Evolutionary conservation across 352 stramenopile species (phyloP).

Genomic region (Phytophthora palmivora): DNA sequence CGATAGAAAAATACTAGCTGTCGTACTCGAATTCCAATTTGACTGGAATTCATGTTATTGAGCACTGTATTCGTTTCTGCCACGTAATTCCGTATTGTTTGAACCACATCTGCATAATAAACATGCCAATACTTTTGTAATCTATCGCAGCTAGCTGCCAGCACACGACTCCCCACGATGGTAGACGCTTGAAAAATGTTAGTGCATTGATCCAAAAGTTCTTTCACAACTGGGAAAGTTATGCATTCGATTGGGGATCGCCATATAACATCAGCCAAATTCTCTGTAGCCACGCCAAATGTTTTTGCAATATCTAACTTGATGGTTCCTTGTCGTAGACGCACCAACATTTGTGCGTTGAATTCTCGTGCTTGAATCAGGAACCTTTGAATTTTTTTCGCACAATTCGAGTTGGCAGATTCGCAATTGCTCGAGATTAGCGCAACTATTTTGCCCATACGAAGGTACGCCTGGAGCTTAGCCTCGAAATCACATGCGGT

Average conservation of each 20-base stretch:
- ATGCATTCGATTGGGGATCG: not conserved
- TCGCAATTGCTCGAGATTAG: not conserved
- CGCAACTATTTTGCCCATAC: not conserved
- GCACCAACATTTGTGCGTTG: not conserved
- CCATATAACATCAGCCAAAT: slow-evolving; percentile 1
- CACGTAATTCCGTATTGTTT: not conserved
- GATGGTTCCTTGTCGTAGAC: not conserved
- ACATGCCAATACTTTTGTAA: not conserved
- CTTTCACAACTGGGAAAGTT: not conserved
- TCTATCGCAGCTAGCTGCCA: not conserved
- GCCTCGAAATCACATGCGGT: not conserved
- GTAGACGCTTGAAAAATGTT: not conserved
- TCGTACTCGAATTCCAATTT: not conserved
- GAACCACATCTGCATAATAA: not conserved
- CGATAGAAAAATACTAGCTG: slow-evolving; percentile 6
- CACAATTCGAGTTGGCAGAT: not conserved
- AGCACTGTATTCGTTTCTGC: not conserved
- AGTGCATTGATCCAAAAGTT: not conserved
- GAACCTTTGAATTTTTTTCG: not conserved
- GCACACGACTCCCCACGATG: not conserved
- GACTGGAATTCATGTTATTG: not conserved
- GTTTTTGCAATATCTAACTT: not conserved
- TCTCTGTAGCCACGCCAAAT: not conserved
- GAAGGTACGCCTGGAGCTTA: not conserved
- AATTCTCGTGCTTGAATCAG: not conserved